Base-by-base conservation (phyloP, 352 stramenopile species). In the Globisporangium cederbergense region DNA sequence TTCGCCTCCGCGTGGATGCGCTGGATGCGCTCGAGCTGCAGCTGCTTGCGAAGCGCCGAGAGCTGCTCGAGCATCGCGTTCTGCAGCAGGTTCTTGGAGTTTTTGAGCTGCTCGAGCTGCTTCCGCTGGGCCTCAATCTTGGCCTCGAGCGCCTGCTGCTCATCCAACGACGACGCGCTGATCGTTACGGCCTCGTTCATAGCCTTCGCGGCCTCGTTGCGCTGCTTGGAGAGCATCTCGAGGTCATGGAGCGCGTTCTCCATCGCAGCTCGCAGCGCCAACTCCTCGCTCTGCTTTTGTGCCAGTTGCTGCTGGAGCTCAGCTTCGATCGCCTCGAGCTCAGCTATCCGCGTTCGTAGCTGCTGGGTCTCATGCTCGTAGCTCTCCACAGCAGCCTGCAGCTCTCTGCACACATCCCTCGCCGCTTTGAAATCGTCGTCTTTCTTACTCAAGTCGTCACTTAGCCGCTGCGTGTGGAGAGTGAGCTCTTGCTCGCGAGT, bases 141-240 rank as follows among this genome's bases (percentile, higher is more conserved):
- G 14, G 56, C 60, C 8, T 88, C 80, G 8, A 95, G 69, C 3
- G 73, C 67, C 51, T 93, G 82, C 45, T 95, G 86, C 58, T 95
- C 86, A 34, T 95, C 84, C 0, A 95, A 64, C 0, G 86, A 90
- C 8, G 79, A 90, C 16, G 84, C 86, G 52, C 83, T 93, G 63
- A 93, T 91, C 8, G 79, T 88, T 42, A 95, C 83, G 22, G 86
- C 86, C 55, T 93, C 86, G 56, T 91, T 93, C 86, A 95, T 93
- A 0, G 86, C 84, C 18, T 83, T 83, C 0, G 85, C 79, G 0
- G 81, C 86, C 28, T 95, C 84, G 46, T 95, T 93, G 32, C 86
- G 81, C 54, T 95, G 83, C 14, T 74, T 73, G 0, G 86, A 91
- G 16, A 95, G 62, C 1, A 64, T 72, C 30, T 86, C 72, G 0